Conservation (phyloP, 306 rosid genomes). For the Notholithocarpus densiflorus region DNA sequence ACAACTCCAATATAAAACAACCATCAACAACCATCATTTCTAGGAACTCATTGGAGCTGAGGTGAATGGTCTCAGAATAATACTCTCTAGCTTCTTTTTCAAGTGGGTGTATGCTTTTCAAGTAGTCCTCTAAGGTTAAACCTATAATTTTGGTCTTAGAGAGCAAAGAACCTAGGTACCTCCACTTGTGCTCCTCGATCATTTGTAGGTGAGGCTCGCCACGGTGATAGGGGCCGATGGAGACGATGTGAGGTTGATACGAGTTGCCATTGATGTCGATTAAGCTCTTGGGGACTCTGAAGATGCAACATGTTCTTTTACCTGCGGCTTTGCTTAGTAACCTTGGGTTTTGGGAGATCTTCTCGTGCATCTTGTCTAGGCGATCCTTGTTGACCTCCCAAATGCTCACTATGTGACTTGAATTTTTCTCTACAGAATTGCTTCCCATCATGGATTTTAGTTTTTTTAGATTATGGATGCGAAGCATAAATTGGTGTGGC, state of each 20-base stretch:
- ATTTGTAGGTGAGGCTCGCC: background rate
- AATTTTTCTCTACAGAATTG: background rate
- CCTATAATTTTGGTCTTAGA: background rate
- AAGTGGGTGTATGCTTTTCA: background rate
- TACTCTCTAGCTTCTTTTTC: background rate
- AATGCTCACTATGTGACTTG: background rate
- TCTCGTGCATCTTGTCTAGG: background rate
- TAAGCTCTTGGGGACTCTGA: background rate
- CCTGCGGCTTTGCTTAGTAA: background rate
- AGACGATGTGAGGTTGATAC: background rate
- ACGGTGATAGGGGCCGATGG: background rate
- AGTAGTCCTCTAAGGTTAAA: background rate
- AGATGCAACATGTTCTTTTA: background rate
- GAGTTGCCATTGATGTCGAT: background rate
- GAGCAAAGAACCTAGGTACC: background rate
- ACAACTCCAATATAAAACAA: background rate
- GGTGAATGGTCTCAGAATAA: background rate
- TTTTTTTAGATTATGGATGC: background rate
- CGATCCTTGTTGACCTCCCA: background rate
- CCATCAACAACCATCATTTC: background rate
- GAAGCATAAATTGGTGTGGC: too few species aligned
- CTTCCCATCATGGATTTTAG: background rate
- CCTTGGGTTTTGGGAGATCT: background rate
- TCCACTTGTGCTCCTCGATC: slow-evolving; percentile 1
- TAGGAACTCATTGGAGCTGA: background rate